These are phyloP conservation scores for Hypholoma sublateritium DNA, from an alignment of 768 basidiomycete genomes.

Conservation along the genomic window DNA sequence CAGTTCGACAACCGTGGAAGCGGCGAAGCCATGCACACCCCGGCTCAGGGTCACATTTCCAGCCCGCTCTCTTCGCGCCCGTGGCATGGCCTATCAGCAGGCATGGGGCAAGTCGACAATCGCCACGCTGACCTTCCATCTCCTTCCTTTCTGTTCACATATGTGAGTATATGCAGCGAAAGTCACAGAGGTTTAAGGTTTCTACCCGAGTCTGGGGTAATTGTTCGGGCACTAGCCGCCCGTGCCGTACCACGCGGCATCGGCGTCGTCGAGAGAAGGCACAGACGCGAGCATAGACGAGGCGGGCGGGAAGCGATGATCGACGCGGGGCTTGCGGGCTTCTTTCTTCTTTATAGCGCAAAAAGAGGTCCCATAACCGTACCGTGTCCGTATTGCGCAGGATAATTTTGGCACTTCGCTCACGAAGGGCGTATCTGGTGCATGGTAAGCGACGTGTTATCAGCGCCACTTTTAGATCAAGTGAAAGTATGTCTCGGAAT, in stretches of 20 bases:
- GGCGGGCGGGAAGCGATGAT: not conserved
- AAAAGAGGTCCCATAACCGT: not conserved
- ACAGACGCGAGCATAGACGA: not conserved
- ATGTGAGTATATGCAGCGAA: not conserved
- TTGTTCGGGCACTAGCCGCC: not conserved
- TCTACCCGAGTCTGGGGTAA: constrained; percentile 1
- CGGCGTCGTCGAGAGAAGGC: not conserved
- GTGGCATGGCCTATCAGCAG: not conserved
- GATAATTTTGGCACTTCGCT: not conserved
- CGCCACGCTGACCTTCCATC: not conserved
- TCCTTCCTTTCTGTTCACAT: not conserved
- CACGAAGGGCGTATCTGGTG: not conserved
- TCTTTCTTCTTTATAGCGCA: not conserved
- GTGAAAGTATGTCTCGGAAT: not conserved
- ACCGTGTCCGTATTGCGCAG: not conserved
- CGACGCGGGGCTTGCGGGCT: not conserved
- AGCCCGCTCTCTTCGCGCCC: not conserved
- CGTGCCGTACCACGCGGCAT: not conserved
- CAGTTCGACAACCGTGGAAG: not conserved
- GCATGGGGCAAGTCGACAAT: not conserved
- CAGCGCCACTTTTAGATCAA: not conserved
- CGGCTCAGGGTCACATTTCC: not conserved
- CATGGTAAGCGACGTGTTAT: not conserved
- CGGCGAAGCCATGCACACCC: not conserved
- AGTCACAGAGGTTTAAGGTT: not conserved